Percentiles rank a stretch among this genome's conserved stretches.
These are phyloP conservation scores for Circinella minor DNA, from an alignment of 371 early-diverging fungal genomes.

Conservation along the genomic window DNA sequence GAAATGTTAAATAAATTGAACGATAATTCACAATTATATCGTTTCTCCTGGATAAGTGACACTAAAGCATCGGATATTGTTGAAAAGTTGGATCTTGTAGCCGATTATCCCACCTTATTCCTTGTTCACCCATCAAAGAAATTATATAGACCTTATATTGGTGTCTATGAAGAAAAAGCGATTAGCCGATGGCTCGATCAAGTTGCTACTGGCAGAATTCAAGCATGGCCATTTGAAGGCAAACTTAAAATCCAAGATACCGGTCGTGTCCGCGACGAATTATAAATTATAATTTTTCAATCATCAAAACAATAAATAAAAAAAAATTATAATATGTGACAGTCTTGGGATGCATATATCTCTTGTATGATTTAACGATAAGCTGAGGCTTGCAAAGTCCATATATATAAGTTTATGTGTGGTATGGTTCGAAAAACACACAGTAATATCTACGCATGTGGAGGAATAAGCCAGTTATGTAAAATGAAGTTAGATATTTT, in stretches of 20 bases:
- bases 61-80: constrained; percentile 58
- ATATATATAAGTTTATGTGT: too few species aligned
- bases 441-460: too few species aligned
- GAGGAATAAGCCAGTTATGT: too few species aligned
- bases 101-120: constrained; percentile 72
- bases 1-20: constrained; percentile 55
- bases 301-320: background rate
- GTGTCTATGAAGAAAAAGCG: constrained; percentile 68
- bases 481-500: too few species aligned
- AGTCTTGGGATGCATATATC: too few species aligned
- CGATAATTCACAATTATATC: constrained; percentile 34
- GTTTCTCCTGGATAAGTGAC: constrained; percentile 74
- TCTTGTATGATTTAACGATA: too few species aligned
- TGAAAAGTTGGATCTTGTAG: constrained; percentile 67
- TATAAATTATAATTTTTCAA: constrained; percentile 14
- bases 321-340: background rate
- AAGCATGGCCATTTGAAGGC: constrained; percentile 49
- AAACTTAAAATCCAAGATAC: constrained; percentile 22
- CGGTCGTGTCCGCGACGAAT: constrained; percentile 27
- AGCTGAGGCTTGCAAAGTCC: too few species aligned
- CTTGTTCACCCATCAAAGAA: constrained; percentile 69
- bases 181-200: constrained; percentile 62
- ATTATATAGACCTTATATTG: constrained; percentile 71
- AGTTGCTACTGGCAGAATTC: constrained; percentile 39
- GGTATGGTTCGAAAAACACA: too few species aligned